These are phyloP conservation scores for Colletotrichum tofieldiae DNA, from an alignment of 2,329 filamentous ascomycete genomes.

Conservation along the genomic window DNA sequence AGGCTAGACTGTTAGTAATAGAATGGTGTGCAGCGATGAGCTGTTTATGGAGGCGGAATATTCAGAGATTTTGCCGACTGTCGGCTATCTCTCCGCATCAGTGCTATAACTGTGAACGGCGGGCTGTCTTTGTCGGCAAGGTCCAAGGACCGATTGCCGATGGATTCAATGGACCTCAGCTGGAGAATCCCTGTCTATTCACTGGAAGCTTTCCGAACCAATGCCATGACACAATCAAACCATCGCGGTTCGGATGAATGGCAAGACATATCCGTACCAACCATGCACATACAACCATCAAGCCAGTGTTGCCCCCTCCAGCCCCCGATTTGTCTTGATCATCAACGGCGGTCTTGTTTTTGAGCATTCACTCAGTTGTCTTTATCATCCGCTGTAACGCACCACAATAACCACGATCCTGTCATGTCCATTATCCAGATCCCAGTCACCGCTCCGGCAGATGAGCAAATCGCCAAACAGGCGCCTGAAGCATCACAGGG, in stretches of 20 bases:
- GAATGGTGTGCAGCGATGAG: not conserved
- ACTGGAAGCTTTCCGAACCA: not conserved
- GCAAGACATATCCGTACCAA: not conserved
- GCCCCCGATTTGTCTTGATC: no score
- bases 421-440: conserved; percentile 29
- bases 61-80: conserved; percentile 27
- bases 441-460: conserved; percentile 10
- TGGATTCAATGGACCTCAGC: not conserved
- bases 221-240: not conserved
- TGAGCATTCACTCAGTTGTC: not conserved
- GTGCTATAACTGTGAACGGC: no score
- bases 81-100: conserved; percentile 31
- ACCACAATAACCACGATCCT: not conserved
- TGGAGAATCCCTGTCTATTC: conserved; percentile 12
- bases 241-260: not conserved
- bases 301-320: not conserved
- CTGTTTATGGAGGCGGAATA: conserved; percentile 19
- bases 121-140: conserved; percentile 29
- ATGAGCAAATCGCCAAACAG: conserved; percentile 9
- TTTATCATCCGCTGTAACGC: no score
- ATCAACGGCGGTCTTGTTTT: no score
- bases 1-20: not conserved
- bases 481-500: not conserved
- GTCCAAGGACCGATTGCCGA: conserved; percentile 28
- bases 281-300: no score